Evolutionary conservation across 1,284 basidiomycete genomes (phyloP).

Genomic region (Ganoderma lingzhi): DNA sequence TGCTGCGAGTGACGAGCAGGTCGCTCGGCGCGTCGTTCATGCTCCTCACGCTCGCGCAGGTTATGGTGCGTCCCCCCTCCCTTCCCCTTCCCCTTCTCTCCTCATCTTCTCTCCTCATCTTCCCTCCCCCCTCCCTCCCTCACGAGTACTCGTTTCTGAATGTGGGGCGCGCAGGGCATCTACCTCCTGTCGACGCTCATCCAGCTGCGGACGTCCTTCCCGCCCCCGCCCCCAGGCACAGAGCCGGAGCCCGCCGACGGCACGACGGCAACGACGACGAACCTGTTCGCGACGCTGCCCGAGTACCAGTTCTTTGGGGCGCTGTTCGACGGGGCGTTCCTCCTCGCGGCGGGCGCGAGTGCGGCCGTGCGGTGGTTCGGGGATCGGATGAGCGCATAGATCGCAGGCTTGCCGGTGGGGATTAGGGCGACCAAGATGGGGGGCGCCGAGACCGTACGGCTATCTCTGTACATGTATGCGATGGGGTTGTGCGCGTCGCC

Average conservation of each 20-base stretch:
- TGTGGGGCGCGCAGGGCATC: constrained; percentile 61
- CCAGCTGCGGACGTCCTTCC: constrained; percentile 80
- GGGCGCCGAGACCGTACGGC: neutral
- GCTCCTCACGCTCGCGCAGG: constrained; percentile 75
- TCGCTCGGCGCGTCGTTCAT: constrained; percentile 76
- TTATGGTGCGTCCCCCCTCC: constrained; percentile 64
- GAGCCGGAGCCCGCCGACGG: constrained; percentile 23
- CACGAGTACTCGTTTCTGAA: no score
- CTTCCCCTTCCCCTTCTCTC: no score
- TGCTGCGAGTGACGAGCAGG: constrained; percentile 69
- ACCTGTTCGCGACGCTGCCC: constrained; percentile 78
- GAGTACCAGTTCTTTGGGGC: constrained; percentile 76
- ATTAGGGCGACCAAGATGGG: no score
- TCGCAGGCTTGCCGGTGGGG: neutral
- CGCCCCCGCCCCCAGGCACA: constrained; percentile 51
- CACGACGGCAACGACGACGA: constrained; percentile 41
- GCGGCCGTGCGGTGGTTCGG: constrained; percentile 58
- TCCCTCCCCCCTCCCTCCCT: no score
- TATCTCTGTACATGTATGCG: neutral
- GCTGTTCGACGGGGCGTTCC: constrained; percentile 76
- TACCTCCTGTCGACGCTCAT: constrained; percentile 82
- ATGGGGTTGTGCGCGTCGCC: no score
- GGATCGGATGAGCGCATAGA: constrained; percentile 32
- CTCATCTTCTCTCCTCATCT: neutral
- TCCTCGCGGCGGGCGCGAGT: constrained; percentile 60